phyloP scores from a whole-genome alignment of 2,329 filamentous ascomycete species.

The Fusarium sp. region DNA sequence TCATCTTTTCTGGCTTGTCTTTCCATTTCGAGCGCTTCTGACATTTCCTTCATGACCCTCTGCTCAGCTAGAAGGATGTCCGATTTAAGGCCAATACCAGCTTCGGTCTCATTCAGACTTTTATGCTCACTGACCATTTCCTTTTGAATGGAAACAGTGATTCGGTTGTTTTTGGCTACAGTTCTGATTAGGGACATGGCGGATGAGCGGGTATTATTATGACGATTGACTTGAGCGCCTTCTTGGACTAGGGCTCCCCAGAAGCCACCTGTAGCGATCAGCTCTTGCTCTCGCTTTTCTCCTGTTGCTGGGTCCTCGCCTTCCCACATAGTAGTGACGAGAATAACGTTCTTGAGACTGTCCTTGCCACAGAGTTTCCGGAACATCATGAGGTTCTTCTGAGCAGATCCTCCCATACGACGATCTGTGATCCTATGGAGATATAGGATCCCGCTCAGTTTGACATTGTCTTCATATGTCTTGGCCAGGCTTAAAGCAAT shows the following conservation, averaged over 20 bases:
- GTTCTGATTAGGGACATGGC: neutral
- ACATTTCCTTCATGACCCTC: neutral
- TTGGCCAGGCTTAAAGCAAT: neutral
- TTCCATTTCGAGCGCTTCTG: neutral
- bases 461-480: slow-evolving; percentile 1
- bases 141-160: neutral
- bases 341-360: neutral
- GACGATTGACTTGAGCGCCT: neutral
- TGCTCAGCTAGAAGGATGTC: neutral
- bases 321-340: neutral
- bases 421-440: slow-evolving; percentile 10
- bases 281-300: neutral
- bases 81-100: neutral
- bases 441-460: slow-evolving; percentile 4
- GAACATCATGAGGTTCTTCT: neutral
- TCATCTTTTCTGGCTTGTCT: neutral
- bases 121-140: neutral
- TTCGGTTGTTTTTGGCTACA: neutral
- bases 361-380: neutral
- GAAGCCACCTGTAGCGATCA: neutral
- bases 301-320: neutral
- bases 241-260: neutral
- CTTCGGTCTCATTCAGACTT: neutral
- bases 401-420: neutral
- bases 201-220: neutral